Conservation (phyloP, 2,329 filamentous ascomycete genomes). For the Juglanconis juglandina region DNA sequence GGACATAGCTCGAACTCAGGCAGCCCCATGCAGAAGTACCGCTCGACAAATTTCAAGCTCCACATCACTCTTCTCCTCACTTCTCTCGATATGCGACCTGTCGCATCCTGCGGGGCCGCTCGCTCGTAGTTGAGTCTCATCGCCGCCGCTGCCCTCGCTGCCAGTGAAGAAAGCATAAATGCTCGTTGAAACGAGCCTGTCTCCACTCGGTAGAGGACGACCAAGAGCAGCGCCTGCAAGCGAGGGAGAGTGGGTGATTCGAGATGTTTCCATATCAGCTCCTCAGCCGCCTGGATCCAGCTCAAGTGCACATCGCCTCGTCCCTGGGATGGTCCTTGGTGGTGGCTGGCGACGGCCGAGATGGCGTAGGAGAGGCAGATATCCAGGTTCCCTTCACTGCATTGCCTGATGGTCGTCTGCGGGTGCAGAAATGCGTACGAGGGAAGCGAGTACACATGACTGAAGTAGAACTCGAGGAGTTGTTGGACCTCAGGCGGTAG, state of each 20-base stretch:
- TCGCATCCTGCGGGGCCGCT: slow-evolving; percentile 24
- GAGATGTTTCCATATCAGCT: slow-evolving; percentile 21
- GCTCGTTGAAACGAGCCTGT: slow-evolving; percentile 42
- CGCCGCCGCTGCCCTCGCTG: slow-evolving; percentile 40
- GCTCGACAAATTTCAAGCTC: slow-evolving; percentile 42
- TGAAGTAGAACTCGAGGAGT: slow-evolving; percentile 17
- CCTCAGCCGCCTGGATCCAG: slow-evolving; percentile 13
- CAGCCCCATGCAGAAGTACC: slow-evolving; percentile 39
- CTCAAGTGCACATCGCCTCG: neutral
- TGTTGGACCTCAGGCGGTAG: slow-evolving; percentile 8
- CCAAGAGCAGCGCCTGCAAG: slow-evolving; percentile 40
- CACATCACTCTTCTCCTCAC: slow-evolving; percentile 42
- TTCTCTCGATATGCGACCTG: slow-evolving; percentile 38
- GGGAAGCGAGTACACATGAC: slow-evolving; percentile 12
- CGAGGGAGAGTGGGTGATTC: slow-evolving; percentile 22
- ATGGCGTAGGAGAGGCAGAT: slow-evolving; percentile 11
- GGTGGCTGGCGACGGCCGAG: slow-evolving; percentile 14
- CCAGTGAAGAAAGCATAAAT: slow-evolving; percentile 42
- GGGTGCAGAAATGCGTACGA: slow-evolving; percentile 18
- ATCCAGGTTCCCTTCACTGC: slow-evolving; percentile 11
- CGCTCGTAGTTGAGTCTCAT: slow-evolving; percentile 42
- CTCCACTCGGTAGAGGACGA: slow-evolving; percentile 43
- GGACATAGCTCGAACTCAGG: slow-evolving; percentile 44
- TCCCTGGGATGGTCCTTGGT: slow-evolving; percentile 1
- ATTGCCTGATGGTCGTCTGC: slow-evolving; percentile 13